Percentiles rank a stretch among this genome's conserved stretches.
Conservation (phyloP, 164 flowering plant species). For the Buxus sempervirens region DNA sequence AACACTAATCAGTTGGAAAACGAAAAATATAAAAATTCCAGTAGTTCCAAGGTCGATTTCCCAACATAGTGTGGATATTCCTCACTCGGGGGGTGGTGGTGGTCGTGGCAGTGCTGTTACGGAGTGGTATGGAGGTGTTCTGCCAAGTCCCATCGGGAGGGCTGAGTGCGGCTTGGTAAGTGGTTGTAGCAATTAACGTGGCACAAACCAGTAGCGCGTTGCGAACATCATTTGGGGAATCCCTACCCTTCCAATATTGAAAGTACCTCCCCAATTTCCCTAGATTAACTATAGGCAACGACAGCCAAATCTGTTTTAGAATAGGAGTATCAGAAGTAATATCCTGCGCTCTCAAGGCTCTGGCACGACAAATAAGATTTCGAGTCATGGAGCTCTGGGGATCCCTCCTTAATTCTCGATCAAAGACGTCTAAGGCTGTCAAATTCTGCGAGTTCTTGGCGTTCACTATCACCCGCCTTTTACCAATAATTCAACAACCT, state of each 20-base stretch:
- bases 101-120: neutral
- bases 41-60: too few relatives aligned
- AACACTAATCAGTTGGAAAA: too few relatives aligned
- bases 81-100: too few relatives aligned
- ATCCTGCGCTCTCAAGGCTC: neutral
- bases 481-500: too few relatives aligned
- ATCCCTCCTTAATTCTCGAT: too few relatives aligned
- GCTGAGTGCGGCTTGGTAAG: conserved; percentile 27
- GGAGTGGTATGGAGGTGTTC: neutral
- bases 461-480: neutral
- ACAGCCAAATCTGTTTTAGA: too few relatives aligned
- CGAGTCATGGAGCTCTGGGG: too few relatives aligned
- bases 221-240: conserved; percentile 27
- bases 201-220: conserved; percentile 26
- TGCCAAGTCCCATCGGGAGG: conserved; percentile 19
- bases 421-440: conserved; percentile 12
- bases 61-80: too few relatives aligned
- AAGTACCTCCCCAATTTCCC: conserved; percentile 15
- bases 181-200: conserved; percentile 27
- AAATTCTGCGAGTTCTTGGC: too few relatives aligned
- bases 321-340: too few relatives aligned
- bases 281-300: too few relatives aligned
- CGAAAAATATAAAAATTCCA: too few relatives aligned
- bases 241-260: conserved; percentile 21
- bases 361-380: neutral